A percentile compares a stretch with the other conserved stretches of the same genome.
phyloP scores from a whole-genome alignment of 306 rosid genomes.

The Vigna radiata region DNA sequence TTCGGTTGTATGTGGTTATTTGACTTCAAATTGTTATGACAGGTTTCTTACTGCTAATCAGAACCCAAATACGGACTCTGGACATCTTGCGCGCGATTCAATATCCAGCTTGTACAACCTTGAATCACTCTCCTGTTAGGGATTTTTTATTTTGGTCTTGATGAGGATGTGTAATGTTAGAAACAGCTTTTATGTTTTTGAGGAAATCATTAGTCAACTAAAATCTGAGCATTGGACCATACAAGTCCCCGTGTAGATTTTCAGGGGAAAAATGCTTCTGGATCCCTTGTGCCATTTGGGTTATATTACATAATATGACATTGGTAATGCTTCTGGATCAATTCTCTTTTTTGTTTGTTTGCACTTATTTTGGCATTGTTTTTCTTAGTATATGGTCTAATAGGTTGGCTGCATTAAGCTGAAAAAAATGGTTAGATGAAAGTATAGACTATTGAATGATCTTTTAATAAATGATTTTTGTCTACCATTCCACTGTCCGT shows the following conservation, averaged over 20 bases:
- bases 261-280: background rate
- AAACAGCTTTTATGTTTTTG: conserved; percentile 36
- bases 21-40: conserved; percentile 19
- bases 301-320: conserved; percentile 34
- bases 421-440: too few species aligned
- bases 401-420: too few species aligned
- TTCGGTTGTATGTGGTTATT: background rate
- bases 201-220: conserved; percentile 36
- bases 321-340: background rate
- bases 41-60: conserved; percentile 42
- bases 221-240: conserved; percentile 42
- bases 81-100: conserved; percentile 21
- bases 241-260: conserved; percentile 45
- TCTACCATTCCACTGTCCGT: too few species aligned
- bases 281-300: background rate
- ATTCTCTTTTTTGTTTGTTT: background rate
- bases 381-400: too few species aligned
- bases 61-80: conserved; percentile 39
- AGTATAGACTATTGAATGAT: too few species aligned
- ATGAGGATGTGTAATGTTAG: conserved; percentile 40
- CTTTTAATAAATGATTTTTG: too few species aligned
- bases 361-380: too few species aligned
- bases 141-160: conserved; percentile 35
- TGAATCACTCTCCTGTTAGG: conserved; percentile 37
- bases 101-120: conserved; percentile 46